These are phyloP conservation scores for Chlamydomonas sphaeroides DNA, from an alignment of 139 green algal genomes.

Conservation along the genomic window DNA sequence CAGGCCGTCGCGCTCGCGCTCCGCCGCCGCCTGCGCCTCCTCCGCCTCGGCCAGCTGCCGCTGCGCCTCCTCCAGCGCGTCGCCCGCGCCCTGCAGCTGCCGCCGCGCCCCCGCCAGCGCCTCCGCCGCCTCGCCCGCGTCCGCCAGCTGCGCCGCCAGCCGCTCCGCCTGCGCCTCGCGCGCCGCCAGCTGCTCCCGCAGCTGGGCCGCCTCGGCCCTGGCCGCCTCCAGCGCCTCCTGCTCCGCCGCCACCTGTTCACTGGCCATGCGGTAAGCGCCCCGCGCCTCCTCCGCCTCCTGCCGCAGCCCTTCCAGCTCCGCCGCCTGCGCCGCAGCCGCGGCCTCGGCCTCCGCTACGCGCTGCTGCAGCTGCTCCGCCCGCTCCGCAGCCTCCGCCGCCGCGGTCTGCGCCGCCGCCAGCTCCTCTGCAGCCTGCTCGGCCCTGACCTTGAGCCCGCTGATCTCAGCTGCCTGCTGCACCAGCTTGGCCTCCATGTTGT, in stretches of 20 bases:
- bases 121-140: background rate
- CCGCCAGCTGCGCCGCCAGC: background rate
- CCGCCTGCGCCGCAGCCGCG: background rate
- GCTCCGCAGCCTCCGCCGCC: background rate
- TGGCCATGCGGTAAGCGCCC: background rate
- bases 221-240: background rate
- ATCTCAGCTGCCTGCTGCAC: constrained; percentile 38
- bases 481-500: constrained; percentile 39
- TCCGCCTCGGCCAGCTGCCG: background rate
- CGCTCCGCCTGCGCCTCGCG: background rate
- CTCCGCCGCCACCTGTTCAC: background rate
- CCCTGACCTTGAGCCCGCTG: background rate
- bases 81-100: background rate
- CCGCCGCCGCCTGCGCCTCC: background rate
- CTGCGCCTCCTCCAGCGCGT: background rate
- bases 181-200: background rate
- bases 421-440: background rate
- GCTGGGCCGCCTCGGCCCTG: background rate
- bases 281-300: background rate
- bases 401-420: background rate
- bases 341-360: background rate
- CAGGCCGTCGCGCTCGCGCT: background rate
- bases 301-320: background rate
- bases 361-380: background rate
- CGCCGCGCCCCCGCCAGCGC: background rate